Conservation (phyloP, 805 yeast species). For the Yamadazyma phyllophila region DNA sequence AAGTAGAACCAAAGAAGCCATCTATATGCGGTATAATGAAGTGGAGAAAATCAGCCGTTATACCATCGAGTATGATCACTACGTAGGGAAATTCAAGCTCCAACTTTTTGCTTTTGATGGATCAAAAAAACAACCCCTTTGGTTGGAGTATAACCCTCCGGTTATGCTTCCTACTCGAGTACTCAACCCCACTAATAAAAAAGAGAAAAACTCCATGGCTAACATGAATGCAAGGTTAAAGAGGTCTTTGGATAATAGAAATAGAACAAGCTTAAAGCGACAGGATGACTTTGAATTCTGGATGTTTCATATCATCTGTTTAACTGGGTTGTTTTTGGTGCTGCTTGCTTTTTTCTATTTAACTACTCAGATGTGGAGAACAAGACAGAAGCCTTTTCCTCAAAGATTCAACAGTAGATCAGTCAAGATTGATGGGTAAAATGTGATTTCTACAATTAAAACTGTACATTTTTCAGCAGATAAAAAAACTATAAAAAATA, state of each 20-base stretch:
- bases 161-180: slow-evolving; percentile 20
- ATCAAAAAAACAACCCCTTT: slow-evolving; percentile 19
- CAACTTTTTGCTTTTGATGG: slow-evolving; percentile 18
- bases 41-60: slow-evolving; percentile 13
- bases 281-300: background rate
- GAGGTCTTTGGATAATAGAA: slow-evolving; percentile 14
- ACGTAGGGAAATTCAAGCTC: slow-evolving; percentile 15
- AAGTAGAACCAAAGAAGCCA: slow-evolving; percentile 15
- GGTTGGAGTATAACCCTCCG: slow-evolving; percentile 20
- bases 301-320: background rate
- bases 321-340: background rate
- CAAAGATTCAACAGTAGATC: background rate
- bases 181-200: slow-evolving; percentile 16
- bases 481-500: too few species aligned
- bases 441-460: background rate
- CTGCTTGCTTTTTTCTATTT: background rate
- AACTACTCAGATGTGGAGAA: background rate
- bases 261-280: background rate
- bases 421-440: background rate
- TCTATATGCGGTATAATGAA: slow-evolving; percentile 18
- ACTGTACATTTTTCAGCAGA: too few species aligned
- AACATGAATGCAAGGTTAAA: slow-evolving; percentile 8
- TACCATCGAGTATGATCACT: slow-evolving; percentile 18
- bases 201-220: slow-evolving; percentile 7
- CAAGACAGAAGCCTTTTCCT: too few species aligned